A percentile compares a stretch with the other conserved stretches of the same genome.
Evolutionary conservation across 345 rosid genomes (phyloP).

Genomic region (Trapa bicornis): DNA sequence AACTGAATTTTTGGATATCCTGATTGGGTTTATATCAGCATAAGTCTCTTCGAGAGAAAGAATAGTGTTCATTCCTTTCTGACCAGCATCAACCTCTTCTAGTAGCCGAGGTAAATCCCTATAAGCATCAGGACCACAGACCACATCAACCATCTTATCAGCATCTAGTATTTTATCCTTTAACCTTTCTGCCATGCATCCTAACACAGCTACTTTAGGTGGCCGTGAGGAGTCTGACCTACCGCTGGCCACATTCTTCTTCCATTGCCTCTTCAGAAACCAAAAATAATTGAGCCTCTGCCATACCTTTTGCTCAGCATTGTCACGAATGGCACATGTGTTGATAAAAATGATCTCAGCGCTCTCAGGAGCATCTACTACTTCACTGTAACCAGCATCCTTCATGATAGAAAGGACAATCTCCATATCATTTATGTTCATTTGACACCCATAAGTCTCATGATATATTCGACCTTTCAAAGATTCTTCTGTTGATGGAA

Average conservation of each 20-base stretch:
- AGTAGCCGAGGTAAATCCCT: constrained; percentile 75
- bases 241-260: constrained; percentile 52
- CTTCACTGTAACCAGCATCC: constrained; percentile 57
- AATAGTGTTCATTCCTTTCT: constrained; percentile 84
- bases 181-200: constrained; percentile 95
- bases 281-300: constrained; percentile 92
- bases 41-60: constrained; percentile 94
- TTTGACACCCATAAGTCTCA: constrained; percentile 92
- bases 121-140: constrained; percentile 91
- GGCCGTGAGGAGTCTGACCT: constrained; percentile 57
- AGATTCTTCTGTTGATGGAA: constrained; percentile 21
- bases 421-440: constrained; percentile 95
- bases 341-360: constrained; percentile 84
- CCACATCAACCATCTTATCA: constrained; percentile 98
- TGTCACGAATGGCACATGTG: constrained; percentile 87
- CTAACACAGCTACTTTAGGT: constrained; percentile 88
- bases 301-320: constrained; percentile 93
- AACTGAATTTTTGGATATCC: constrained; percentile 51
- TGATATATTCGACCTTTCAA: constrained; percentile 71
- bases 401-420: constrained; percentile 83
- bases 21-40: constrained; percentile 71
- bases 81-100: constrained; percentile 83
- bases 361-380: constrained; percentile 61
- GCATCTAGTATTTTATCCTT: constrained; percentile 85
- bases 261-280: constrained; percentile 91